phyloP scores from a whole-genome alignment of 331 rosid species.

The Phaseolus coccineus region DNA sequence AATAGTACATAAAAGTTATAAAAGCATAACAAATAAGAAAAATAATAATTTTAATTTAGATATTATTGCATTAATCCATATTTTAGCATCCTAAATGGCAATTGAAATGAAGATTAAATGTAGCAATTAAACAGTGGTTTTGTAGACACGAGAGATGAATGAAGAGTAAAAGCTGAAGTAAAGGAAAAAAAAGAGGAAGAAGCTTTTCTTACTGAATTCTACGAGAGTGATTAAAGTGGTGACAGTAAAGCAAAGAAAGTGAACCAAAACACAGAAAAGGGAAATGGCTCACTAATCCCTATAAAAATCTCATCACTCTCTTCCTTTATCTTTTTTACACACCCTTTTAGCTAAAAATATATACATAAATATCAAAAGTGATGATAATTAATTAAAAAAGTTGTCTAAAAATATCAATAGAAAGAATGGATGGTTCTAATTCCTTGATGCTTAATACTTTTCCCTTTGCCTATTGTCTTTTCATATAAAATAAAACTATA shows the following conservation, averaged over 20 bases:
- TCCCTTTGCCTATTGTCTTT: constrained; percentile 48
- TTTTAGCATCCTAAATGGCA: no score
- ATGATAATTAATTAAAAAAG: constrained; percentile 39
- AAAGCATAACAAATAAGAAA: no score
- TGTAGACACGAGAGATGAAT: constrained; percentile 33
- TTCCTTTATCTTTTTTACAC: constrained; percentile 33
- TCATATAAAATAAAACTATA: constrained; percentile 24
- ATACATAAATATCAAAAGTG: constrained; percentile 12
- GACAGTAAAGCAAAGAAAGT: constrained; percentile 57
- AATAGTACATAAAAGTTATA: no score
- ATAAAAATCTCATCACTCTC: constrained; percentile 45
- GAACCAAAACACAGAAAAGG: constrained; percentile 44
- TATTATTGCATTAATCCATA: no score
- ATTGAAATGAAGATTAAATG: background rate
- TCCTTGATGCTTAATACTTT: constrained; percentile 11
- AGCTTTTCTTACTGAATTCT: constrained; percentile 73
- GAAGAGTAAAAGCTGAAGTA: constrained; percentile 42
- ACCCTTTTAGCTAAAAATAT: constrained; percentile 28
- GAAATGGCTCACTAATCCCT: constrained; percentile 65
- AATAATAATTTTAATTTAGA: no score
- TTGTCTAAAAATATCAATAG: constrained; percentile 29
- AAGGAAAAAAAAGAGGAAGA: constrained; percentile 26
- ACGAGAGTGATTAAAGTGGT: constrained; percentile 65
- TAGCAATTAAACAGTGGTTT: background rate
- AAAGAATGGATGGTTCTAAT: constrained; percentile 41